Base-by-base conservation (phyloP, 345 rosid species). In the Rhodamnia rubescens region DNA sequence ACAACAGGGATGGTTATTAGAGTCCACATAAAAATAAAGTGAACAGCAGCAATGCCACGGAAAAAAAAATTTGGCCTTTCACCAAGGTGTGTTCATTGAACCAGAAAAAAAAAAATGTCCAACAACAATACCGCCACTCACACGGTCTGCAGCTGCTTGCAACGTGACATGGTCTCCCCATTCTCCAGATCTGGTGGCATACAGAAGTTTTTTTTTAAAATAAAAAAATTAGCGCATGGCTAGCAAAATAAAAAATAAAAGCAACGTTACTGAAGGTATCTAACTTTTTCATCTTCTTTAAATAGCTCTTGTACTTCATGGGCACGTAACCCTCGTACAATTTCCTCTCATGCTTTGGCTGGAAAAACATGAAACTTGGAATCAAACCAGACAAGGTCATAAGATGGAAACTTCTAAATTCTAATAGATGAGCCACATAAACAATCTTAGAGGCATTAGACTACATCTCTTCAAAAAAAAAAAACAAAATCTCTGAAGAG, bases 101-200 rank as follows among this genome's bases (percentile, higher is more conserved):
- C 47, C 12, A 4, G 11, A n/a, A n/a, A n/a, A 69, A 61, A 27
- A 29, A 61, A 69, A 36, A 57, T 3, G 36, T 40, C 58, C 13
- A 50, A 57, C 40, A 74, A 58, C 50, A 86, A 85, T 85, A 82
- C n/a, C 20, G 81, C 69, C 16, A 91, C 95, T 94, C 90, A 96
- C 99, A 64, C 93, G 89, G 92, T 96, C 99, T 86, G 99, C 99
- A 55, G 99, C 99, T 86, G 98, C 98, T 92, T 96, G 99, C 75
- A 95, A 91, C 85, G 98, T 96, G 42, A 96, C 88, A 88, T 96
- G 99, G 89, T 96, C 99, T 74, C 99, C 99, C 99, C 99, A 96
- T 91, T 96, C 99, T 84, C 98, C 99, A 16, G 85, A 85, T 88
- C 99, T 95, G 86, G 85, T 83, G 16, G 89, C 85, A 83, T 84